A percentile compares a stretch with the other conserved stretches of the same genome.
phyloP scores from a whole-genome alignment of 2,329 filamentous ascomycete genomes.

The Fusarium mangiferae region DNA sequence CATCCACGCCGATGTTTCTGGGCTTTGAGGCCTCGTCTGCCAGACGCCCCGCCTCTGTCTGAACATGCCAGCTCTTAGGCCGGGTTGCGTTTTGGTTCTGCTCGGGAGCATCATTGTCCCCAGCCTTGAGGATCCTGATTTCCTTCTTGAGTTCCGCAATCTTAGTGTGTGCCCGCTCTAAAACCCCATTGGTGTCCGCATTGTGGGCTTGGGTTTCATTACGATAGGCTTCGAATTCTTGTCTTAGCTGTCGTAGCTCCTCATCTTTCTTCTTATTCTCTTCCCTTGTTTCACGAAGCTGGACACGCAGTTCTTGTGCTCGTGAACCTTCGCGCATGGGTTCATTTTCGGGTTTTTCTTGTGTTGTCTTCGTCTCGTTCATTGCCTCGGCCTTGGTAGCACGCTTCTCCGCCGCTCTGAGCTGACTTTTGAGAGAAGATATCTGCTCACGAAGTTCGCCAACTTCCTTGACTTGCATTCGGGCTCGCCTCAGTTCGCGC shows the following conservation, averaged over 20 bases:
- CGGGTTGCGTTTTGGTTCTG: conserved; percentile 27
- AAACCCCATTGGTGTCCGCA: conserved; percentile 64
- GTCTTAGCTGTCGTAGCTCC: conserved; percentile 59
- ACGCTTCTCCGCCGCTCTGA: conserved; percentile 60
- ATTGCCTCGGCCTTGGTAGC: conserved; percentile 50
- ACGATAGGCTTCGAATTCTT: conserved; percentile 65
- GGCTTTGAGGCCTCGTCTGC: conserved; percentile 13
- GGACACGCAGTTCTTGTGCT: conserved; percentile 53
- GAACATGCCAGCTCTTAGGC: conserved; percentile 47
- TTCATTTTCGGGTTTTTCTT: conserved; percentile 45
- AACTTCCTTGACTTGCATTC: conserved; percentile 64
- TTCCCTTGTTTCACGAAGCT: conserved; percentile 57
- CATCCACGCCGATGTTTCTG: not conserved
- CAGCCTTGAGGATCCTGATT: conserved; percentile 57
- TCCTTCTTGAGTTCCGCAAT: conserved; percentile 67
- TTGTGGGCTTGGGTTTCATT: conserved; percentile 64
- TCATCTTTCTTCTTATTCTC: conserved; percentile 60
- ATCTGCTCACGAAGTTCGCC: conserved; percentile 63
- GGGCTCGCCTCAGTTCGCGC: conserved; percentile 64
- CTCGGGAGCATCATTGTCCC: conserved; percentile 21
- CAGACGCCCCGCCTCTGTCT: conserved; percentile 27
- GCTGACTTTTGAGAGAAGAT: conserved; percentile 60
- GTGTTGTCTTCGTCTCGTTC: conserved; percentile 18
- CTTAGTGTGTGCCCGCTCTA: conserved; percentile 67
- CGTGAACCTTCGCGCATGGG: conserved; percentile 38